Percentiles rank a stretch among this genome's conserved stretches.
These are phyloP conservation scores for Cylindrodendrum hubeiense DNA, from an alignment of 2,329 filamentous ascomycete species.

Conservation along the genomic window DNA sequence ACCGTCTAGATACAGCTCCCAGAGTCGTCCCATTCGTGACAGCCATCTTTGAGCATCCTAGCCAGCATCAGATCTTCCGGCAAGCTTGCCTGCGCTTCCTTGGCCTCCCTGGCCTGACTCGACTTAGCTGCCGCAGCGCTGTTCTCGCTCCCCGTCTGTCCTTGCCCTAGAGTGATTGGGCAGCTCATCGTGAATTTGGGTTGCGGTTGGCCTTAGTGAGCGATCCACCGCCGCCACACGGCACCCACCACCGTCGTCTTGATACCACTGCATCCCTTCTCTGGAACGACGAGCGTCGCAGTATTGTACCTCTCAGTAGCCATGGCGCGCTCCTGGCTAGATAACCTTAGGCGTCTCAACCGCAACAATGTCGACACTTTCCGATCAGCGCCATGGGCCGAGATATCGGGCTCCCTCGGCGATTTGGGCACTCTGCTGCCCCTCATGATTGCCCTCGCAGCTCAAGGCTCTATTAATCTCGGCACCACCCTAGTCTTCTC, in stretches of 20 bases:
- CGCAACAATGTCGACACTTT: conserved; percentile 64
- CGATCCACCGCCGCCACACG: neutral
- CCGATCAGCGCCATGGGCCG: conserved; percentile 65
- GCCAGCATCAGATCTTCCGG: neutral
- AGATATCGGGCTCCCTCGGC: conserved; percentile 89
- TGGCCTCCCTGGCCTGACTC: neutral
- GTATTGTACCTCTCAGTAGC: neutral
- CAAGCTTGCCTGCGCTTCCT: neutral
- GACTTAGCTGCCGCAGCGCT: neutral
- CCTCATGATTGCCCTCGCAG: conserved; percentile 86
- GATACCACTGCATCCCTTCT: neutral
- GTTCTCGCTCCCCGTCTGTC: neutral
- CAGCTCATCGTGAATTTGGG: neutral
- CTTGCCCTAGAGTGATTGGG: neutral
- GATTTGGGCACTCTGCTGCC: conserved; percentile 92
- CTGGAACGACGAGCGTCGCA: neutral
- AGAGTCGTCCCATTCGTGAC: conserved; percentile 10
- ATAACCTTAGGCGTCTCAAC: conserved; percentile 50
- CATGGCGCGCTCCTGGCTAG: conserved; percentile 45
- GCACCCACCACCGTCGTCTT: neutral
- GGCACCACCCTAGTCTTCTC: conserved; percentile 89
- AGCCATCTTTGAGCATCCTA: neutral
- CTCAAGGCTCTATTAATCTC: conserved; percentile 83
- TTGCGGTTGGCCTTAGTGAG: neutral
- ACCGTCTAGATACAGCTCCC: conserved; percentile 16